Evolutionary conservation across 345 rosid species (phyloP).

Genomic region (Aethionema arabicum): DNA sequence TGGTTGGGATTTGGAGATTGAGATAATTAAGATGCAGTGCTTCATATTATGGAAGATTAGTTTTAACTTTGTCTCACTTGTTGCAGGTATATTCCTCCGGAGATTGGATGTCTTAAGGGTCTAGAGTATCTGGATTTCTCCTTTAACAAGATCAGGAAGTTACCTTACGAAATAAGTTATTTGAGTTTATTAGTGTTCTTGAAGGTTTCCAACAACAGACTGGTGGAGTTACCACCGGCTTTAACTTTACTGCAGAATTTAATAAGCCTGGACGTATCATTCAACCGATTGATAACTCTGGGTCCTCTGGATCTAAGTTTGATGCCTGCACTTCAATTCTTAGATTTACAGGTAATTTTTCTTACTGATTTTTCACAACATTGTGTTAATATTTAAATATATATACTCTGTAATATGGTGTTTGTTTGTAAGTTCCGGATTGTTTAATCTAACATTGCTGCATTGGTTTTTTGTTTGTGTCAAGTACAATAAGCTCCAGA

Average conservation of each 20-base stretch:
- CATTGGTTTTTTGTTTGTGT: slow-evolving; percentile 31
- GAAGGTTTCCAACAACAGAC: slow-evolving; percentile 84
- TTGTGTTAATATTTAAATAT: slow-evolving; percentile 8
- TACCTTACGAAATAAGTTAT: slow-evolving; percentile 72
- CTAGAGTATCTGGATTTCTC: slow-evolving; percentile 90
- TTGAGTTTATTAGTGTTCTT: slow-evolving; percentile 64
- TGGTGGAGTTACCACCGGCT: slow-evolving; percentile 60
- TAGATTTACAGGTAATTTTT: slow-evolving; percentile 76
- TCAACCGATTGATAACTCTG: slow-evolving; percentile 73
- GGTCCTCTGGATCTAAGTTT: slow-evolving; percentile 65
- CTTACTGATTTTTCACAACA: background rate
- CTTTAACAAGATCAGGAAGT: slow-evolving; percentile 80
- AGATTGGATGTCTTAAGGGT: slow-evolving; percentile 80
- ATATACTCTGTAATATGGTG: background rate
- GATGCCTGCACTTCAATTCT: slow-evolving; percentile 65
- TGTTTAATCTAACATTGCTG: slow-evolving; percentile 27
- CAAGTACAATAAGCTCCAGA: slow-evolving; percentile 75
- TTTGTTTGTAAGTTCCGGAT: slow-evolving; percentile 15
- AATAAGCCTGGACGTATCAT: slow-evolving; percentile 77
- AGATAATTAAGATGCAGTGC: background rate
- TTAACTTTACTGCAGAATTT: slow-evolving; percentile 68
- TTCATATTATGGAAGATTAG: background rate
- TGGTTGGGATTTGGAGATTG: slow-evolving; percentile 1
- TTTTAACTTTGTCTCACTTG: slow-evolving; percentile 25
- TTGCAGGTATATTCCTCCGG: slow-evolving; percentile 89